Evolutionary conservation across 768 basidiomycete species (phyloP), one percentile per base, ranked within the genome.

Genomic region (Panellus pusillus): DNA sequence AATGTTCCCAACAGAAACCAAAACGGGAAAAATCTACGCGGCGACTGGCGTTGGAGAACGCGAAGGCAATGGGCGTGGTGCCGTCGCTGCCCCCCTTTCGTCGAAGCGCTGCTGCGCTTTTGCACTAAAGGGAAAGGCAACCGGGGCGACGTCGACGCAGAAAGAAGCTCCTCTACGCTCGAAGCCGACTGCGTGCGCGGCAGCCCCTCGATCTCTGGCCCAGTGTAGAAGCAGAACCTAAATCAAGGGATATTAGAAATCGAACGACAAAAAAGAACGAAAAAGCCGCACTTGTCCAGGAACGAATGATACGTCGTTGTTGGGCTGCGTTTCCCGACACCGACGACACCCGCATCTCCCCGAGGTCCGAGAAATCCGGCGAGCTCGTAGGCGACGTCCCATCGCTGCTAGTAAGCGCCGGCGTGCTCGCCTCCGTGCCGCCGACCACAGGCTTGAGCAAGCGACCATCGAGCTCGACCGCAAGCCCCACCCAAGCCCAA

Each of bases 181-280:
- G 83, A 82, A 2, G 74, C 76, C 14, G 82, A 83, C 20, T 71
- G 72, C n/a, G 75, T 69, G 18, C 74, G 69, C 15, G 72, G 66
- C 11, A 69, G 52, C 14, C 57, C 58, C 31, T 58, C 44, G 27
- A 47, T 64, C 31, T 75, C 79, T 3, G 75, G 61, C 1, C 89
- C 89, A 2, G 89, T 91, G 69, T 81, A 91, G 70, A 91, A 91
- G 72, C 89, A 91, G 68, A 87, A 91, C 61, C 89, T 91, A 39
- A 45, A 52, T 43, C 1, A 46, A 28, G 15, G 38, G 15, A 24
- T 24, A 24, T 24, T 24, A 24, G 24, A 24, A 3, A 24, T 24
- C 24, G 24, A 24, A 24, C 47, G 6, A 8, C 65, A 50, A 40
- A 47, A 32, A 44, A 40, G 55, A 53, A 48, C 37, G 19, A 42